Conservation (phyloP, 495 filamentous ascomycete genomes). For the Xylaria bambusicola region DNA sequence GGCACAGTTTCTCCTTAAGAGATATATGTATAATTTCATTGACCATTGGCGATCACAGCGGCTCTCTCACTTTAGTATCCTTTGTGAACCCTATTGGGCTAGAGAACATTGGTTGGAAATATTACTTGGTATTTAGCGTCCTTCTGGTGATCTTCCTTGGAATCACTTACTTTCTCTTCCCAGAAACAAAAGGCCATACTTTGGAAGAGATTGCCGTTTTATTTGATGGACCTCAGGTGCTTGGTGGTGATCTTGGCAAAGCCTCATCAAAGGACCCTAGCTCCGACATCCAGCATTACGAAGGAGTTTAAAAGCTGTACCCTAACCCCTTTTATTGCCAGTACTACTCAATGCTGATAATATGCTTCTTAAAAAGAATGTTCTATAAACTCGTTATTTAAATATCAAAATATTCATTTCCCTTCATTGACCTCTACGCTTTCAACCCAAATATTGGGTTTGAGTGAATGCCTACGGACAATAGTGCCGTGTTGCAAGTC, state of each 20-base stretch:
- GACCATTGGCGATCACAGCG: neutral
- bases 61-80: constrained; percentile 51
- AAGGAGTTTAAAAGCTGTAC: neutral
- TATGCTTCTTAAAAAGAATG: too few species aligned
- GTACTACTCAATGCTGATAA: too few species aligned
- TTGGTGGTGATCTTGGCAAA: neutral
- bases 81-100: constrained; percentile 53
- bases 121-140: constrained; percentile 45
- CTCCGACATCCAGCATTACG: neutral
- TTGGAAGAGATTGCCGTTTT: constrained; percentile 54
- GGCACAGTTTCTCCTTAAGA: neutral
- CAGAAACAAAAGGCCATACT: constrained; percentile 51
- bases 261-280: neutral
- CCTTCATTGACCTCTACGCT: constrained; percentile 1
- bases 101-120: constrained; percentile 42
- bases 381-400: too few species aligned
- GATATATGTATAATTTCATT: neutral
- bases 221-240: constrained; percentile 39
- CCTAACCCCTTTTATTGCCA: neutral
- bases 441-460: constrained; percentile 1
- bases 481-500: constrained; percentile 41
- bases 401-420: neutral
- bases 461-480: neutral
- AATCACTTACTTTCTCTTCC: constrained; percentile 46
- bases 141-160: constrained; percentile 47